Evolutionary conservation across 164 flowering plant species (phyloP).

Genomic region (Magnolia changhungtana): DNA sequence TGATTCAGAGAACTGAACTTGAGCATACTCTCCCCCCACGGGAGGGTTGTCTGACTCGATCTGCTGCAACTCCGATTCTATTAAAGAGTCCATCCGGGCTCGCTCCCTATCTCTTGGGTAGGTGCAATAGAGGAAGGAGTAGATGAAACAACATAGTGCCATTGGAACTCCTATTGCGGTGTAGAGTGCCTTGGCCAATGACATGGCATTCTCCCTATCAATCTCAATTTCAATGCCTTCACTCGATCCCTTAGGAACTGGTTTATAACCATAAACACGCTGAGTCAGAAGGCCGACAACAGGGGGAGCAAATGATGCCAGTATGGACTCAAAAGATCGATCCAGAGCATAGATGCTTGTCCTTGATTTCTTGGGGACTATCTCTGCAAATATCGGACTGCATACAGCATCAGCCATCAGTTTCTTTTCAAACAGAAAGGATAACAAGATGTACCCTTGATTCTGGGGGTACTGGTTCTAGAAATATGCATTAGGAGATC

Average conservation of each 20-base stretch:
- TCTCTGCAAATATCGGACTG: constrained; percentile 97
- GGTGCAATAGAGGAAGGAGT: constrained; percentile 74
- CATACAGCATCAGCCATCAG: background rate
- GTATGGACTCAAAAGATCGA: constrained; percentile 76
- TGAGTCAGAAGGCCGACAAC: constrained; percentile 81
- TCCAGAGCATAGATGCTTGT: constrained; percentile 91
- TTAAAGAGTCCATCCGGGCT: constrained; percentile 63
- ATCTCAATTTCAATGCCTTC: constrained; percentile 48
- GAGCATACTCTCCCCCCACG: constrained; percentile 19
- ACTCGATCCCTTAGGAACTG: constrained; percentile 49
- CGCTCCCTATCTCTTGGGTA: constrained; percentile 84
- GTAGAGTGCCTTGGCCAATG: constrained; percentile 82
- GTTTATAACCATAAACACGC: constrained; percentile 73
- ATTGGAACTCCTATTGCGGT: constrained; percentile 72
- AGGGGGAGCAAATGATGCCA: constrained; percentile 97
- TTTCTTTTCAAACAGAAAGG: no score
- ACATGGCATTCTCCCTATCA: constrained; percentile 75
- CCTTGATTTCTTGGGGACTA: constrained; percentile 83
- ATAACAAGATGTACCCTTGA: no score
- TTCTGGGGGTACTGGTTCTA: no score
- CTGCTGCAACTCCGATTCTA: constrained; percentile 69
- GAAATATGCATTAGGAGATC: no score
- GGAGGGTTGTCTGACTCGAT: constrained; percentile 35
- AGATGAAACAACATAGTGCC: constrained; percentile 73
- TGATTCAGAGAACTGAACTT: constrained; percentile 15